These are phyloP conservation scores for Yarrowia phangngaensis DNA, from an alignment of 805 yeast species.

Conservation along the genomic window DNA sequence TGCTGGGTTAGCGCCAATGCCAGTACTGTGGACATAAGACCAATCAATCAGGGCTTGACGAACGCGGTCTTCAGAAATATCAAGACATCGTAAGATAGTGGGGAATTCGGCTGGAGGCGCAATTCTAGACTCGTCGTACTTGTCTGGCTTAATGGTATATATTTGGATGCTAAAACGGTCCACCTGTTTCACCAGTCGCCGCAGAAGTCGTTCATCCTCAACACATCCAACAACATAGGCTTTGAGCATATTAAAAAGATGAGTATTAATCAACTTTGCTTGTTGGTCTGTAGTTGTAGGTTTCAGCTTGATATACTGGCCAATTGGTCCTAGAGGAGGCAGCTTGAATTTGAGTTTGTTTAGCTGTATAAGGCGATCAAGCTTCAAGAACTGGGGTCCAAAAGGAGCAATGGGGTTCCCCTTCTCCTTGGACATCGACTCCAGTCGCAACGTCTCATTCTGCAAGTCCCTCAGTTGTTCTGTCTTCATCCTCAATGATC, in stretches of 20 bases:
- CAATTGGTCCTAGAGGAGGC: conserved; percentile 13
- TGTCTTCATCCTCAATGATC: neutral
- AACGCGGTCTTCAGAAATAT: conserved; percentile 2
- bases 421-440: neutral
- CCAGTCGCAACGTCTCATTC: neutral
- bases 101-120: neutral
- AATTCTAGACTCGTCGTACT: neutral
- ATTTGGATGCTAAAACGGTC: neutral
- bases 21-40: neutral
- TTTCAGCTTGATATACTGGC: conserved; percentile 15
- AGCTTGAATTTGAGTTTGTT: neutral
- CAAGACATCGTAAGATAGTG: neutral
- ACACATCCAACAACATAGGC: neutral
- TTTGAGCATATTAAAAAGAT: neutral
- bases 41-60: conserved; percentile 2
- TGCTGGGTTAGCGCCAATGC: neutral
- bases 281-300: neutral
- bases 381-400: neutral
- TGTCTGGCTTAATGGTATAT: neutral
- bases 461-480: neutral
- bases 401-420: conserved; percentile 11
- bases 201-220: conserved; percentile 2
- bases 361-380: neutral
- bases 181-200: neutral
- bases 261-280: neutral